These are phyloP conservation scores for Tulasnella calospora DNA, from an alignment of 768 basidiomycete species.

Conservation along the genomic window DNA sequence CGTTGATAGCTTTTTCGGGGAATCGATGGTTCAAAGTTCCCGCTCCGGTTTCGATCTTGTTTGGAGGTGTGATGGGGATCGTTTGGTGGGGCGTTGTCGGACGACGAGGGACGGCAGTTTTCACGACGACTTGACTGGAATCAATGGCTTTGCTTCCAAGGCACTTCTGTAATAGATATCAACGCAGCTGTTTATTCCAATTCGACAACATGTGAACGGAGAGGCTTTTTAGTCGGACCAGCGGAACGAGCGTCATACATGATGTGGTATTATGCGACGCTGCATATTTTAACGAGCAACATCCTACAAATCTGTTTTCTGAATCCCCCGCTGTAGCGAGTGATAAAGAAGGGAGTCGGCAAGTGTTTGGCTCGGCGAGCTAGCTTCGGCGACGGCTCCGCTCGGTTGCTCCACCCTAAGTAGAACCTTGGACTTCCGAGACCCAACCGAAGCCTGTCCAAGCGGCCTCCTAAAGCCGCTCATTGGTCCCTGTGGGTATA, in stretches of 20 bases:
- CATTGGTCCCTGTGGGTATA: not conserved
- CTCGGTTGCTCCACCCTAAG: not conserved
- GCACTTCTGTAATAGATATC: conserved; percentile 8
- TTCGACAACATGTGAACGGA: conserved; percentile 50
- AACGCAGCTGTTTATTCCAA: conserved; percentile 19
- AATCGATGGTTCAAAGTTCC: conserved; percentile 15
- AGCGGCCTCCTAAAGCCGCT: too few relatives aligned
- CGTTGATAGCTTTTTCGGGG: conserved; percentile 2
- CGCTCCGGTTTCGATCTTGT: conserved; percentile 5
- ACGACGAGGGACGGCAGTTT: not conserved
- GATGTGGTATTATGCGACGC: too few relatives aligned
- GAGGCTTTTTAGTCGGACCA: too few relatives aligned
- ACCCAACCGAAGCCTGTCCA: too few relatives aligned
- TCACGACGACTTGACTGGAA: not conserved
- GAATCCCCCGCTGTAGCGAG: not conserved
- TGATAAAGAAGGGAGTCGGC: not conserved
- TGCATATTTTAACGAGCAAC: too few relatives aligned
- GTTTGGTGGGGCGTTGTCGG: conserved; percentile 7
- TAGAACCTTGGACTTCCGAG: not conserved
- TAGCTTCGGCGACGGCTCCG: too few relatives aligned
- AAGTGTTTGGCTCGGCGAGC: not conserved
- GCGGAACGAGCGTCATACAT: too few relatives aligned
- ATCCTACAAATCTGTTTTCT: too few relatives aligned
- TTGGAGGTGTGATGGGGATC: conserved; percentile 18
- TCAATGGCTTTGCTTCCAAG: not conserved